Conservation (phyloP, 345 rosid species). For the Diplotaxis tenuifolia region DNA sequence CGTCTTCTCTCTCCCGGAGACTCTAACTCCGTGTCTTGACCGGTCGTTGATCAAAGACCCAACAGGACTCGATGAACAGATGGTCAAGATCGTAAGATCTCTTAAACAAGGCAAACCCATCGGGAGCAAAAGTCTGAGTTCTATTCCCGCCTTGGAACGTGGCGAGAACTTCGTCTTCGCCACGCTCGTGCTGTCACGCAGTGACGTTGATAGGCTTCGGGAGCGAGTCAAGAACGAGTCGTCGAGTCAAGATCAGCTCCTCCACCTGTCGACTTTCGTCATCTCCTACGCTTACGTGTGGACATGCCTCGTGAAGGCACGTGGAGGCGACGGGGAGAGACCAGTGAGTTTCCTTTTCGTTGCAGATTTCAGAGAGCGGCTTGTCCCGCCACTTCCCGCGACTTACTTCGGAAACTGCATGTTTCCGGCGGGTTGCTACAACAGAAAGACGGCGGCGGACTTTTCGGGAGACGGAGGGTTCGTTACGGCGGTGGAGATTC, state of each 20-base stretch:
- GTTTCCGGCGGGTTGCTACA: conserved; percentile 10
- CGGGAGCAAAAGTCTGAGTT: conserved; percentile 20
- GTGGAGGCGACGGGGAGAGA: neutral
- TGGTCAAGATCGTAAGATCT: neutral
- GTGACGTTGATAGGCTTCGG: conserved; percentile 30
- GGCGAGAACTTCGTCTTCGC: conserved; percentile 20
- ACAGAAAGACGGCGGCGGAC: neutral
- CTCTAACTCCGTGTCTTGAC: conserved; percentile 24
- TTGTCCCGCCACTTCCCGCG: neutral
- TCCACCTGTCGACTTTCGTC: neutral
- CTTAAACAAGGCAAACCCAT: neutral
- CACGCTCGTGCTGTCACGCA: conserved; percentile 31
- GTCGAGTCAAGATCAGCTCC: neutral
- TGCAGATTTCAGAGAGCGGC: neutral
- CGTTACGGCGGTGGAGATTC: conserved; percentile 10
- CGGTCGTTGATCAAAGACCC: conserved; percentile 23
- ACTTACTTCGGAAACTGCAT: conserved; percentile 31
- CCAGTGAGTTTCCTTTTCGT: neutral
- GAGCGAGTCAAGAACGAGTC: conserved; percentile 26
- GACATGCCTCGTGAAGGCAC: neutral
- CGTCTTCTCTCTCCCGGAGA: conserved; percentile 5
- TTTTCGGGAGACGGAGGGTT: conserved; percentile 25
- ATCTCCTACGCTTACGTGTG: neutral
- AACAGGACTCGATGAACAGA: neutral
- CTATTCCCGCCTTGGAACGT: neutral